A percentile compares a stretch with the other conserved stretches of the same genome.
phyloP scores from a whole-genome alignment of 1,139 yeast species.

The Taphrina betulina region DNA sequence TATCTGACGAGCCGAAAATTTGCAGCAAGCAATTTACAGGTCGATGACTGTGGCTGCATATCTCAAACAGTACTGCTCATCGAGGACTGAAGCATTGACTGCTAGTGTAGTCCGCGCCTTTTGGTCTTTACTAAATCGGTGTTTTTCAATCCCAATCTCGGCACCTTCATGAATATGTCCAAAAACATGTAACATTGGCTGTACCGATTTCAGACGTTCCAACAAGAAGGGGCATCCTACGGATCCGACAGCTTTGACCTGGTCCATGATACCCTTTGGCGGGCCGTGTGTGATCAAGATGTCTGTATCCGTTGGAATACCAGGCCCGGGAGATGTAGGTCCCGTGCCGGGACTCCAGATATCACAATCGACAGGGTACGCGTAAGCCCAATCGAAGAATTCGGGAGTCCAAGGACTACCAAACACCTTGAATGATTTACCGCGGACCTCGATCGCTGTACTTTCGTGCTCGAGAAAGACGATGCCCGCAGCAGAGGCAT shows the following conservation, averaged over 20 bases:
- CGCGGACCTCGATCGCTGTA: not conserved
- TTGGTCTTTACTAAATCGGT: not conserved
- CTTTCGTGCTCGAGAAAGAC: constrained; percentile 14
- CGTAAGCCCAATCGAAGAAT: constrained; percentile 27
- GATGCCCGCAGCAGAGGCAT: constrained; percentile 20
- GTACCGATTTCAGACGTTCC: not conserved
- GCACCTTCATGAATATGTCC: constrained; percentile 32
- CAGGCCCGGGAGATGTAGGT: not conserved
- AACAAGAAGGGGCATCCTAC: constrained; percentile 27
- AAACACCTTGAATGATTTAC: constrained; percentile 4
- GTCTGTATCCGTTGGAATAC: not conserved
- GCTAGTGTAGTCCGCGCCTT: not conserved
- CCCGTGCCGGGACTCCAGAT: constrained; percentile 4
- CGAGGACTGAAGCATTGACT: constrained; percentile 23
- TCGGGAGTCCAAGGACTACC: constrained; percentile 24
- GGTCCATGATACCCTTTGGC: constrained; percentile 21
- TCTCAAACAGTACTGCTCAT: constrained; percentile 8
- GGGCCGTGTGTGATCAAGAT: constrained; percentile 29
- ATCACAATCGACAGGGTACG: constrained; percentile 17
- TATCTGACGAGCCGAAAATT: no score
- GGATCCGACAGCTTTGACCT: constrained; percentile 7
- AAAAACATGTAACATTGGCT: constrained; percentile 19
- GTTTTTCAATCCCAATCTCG: constrained; percentile 10
- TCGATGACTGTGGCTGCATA: constrained; percentile 16
- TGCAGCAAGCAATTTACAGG: not conserved